Conservation (phyloP, 768 basidiomycete genomes). For the Leccinum rimulosum region DNA sequence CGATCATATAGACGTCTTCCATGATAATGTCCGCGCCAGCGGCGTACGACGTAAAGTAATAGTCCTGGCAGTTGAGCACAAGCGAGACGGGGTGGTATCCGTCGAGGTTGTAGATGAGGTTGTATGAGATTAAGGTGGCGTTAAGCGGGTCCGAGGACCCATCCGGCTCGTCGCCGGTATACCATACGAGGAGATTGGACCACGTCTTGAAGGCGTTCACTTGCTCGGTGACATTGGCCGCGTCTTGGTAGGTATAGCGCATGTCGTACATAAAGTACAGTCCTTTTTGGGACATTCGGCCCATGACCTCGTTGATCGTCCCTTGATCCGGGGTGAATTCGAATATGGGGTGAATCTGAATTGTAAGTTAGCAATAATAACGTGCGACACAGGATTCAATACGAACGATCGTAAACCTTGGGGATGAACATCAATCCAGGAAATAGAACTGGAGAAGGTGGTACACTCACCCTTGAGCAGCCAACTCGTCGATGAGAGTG, state of each 20-base stretch:
- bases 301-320: constrained; percentile 46
- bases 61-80: constrained; percentile 66
- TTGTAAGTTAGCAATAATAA: constrained; percentile 6
- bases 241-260: constrained; percentile 67
- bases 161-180: constrained; percentile 72
- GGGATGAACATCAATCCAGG: neutral
- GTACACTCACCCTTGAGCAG: constrained; percentile 25
- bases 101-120: constrained; percentile 59
- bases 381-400: neutral
- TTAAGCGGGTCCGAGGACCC: constrained; percentile 64
- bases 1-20: constrained; percentile 52
- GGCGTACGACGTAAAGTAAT: constrained; percentile 55
- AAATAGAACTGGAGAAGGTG: neutral
- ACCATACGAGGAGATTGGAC: constrained; percentile 67
- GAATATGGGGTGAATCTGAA: constrained; percentile 67
- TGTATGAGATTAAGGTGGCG: constrained; percentile 47
- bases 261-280: constrained; percentile 80
- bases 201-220: constrained; percentile 67
- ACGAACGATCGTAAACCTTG: constrained; percentile 31
- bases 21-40: constrained; percentile 67
- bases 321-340: constrained; percentile 53
- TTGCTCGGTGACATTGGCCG: constrained; percentile 56
- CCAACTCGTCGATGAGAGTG: constrained; percentile 32
- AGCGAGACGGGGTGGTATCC: constrained; percentile 67
- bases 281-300: constrained; percentile 64